A percentile compares a stretch with the other conserved stretches of the same genome.
Evolutionary conservation across 331 rosid genomes (phyloP).

Genomic region (Malus hybrid): DNA sequence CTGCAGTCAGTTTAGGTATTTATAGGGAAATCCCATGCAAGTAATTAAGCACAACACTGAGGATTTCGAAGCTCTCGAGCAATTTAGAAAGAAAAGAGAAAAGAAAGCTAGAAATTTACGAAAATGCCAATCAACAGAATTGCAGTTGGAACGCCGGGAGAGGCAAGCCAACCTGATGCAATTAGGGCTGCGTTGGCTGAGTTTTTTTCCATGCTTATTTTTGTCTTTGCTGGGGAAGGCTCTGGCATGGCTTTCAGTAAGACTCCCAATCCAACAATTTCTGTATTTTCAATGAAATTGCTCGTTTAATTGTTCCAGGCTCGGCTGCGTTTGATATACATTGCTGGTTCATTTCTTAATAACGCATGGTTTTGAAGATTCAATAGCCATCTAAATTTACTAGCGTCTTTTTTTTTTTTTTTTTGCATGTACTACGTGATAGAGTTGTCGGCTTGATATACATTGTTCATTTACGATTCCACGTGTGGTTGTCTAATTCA

Average conservation of each 20-base stretch:
- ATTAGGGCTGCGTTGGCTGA: slow-evolving; percentile 68
- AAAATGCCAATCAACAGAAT: slow-evolving; percentile 50
- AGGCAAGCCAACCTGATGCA: slow-evolving; percentile 78
- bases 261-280: neutral
- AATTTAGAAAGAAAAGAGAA: neutral
- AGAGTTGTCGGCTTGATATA: no score
- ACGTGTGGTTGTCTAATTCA: neutral
- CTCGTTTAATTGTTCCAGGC: no score
- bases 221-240: slow-evolving; percentile 88
- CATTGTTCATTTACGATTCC: no score
- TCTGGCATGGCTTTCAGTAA: slow-evolving; percentile 80
- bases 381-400: no score
- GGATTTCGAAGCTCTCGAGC: neutral
- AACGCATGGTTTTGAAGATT: no score
- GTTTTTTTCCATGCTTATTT: slow-evolving; percentile 72
- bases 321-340: neutral
- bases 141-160: slow-evolving; percentile 61
- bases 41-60: neutral
- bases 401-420: no score
- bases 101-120: neutral
- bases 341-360: neutral
- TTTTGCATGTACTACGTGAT: no score
- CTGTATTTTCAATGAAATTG: neutral
- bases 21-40: slow-evolving; percentile 3
- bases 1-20: slow-evolving; percentile 33